phyloP scores from a whole-genome alignment of 192 early-diverging fungal genomes.

The Gorgonomyces haynaldii region DNA sequence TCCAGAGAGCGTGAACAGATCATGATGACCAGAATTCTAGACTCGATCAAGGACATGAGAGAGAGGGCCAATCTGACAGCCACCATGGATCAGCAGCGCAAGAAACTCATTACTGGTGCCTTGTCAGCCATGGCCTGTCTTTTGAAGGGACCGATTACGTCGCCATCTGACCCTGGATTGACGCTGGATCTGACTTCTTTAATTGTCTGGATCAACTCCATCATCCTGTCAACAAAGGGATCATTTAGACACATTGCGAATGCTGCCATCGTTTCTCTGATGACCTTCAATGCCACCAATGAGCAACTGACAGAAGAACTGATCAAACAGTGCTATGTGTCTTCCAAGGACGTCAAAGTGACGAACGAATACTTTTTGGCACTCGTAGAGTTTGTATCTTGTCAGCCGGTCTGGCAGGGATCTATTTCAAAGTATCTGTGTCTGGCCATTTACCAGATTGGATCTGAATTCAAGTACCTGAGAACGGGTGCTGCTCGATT shows the following conservation, averaged over 20 bases:
- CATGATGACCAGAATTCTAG: constrained; percentile 57
- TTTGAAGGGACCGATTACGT: constrained; percentile 40
- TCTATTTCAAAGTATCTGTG: constrained; percentile 38
- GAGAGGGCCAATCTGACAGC: constrained; percentile 50
- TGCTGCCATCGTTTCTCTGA: constrained; percentile 54
- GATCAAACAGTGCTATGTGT: constrained; percentile 60
- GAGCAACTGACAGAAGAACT: constrained; percentile 48
- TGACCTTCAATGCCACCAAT: constrained; percentile 35
- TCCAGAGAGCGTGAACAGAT: constrained; percentile 53
- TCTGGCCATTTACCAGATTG: constrained; percentile 68
- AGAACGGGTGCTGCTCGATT: constrained; percentile 59
- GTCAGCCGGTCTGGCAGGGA: constrained; percentile 22
- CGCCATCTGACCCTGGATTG: constrained; percentile 1
- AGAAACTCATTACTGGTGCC: constrained; percentile 62
- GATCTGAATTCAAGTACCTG: constrained; percentile 56
- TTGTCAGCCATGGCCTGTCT: constrained; percentile 83
- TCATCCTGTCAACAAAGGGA: constrained; percentile 29
- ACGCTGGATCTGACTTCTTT: constrained; percentile 27
- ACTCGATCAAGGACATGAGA: constrained; percentile 56
- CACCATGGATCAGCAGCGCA: constrained; percentile 67
- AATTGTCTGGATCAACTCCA: constrained; percentile 27
- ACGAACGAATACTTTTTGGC: constrained; percentile 58
- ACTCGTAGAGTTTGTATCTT: constrained; percentile 55
- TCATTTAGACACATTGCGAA: constrained; percentile 33
- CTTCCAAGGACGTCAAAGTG: constrained; percentile 31